phyloP scores from a whole-genome alignment of 1,284 basidiomycete genomes.

The Puccinia hordei region DNA sequence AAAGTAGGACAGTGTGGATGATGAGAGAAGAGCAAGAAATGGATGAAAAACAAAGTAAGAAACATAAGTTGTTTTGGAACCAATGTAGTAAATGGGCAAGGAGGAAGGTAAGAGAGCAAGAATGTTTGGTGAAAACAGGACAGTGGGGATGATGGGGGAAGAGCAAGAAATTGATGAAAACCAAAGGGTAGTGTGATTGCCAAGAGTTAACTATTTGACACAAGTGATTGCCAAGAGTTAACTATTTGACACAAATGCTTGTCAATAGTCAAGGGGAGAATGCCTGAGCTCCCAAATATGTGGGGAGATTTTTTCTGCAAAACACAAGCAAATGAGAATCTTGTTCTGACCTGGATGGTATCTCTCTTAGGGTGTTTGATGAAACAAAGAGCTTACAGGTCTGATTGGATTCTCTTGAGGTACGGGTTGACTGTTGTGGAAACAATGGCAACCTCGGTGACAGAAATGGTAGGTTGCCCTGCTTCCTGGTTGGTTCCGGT shows the following conservation, averaged over 20 bases:
- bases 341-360: not conserved
- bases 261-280: slow-evolving; percentile 1
- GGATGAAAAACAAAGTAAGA: too few species aligned
- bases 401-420: not conserved
- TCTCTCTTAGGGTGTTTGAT: not conserved
- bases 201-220: not conserved
- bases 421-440: not conserved
- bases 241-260: not conserved
- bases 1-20: too few species aligned
- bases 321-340: slow-evolving; percentile 8
- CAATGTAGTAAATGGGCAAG: slow-evolving; percentile 8
- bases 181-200: slow-evolving; percentile 14
- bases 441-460: too few species aligned
- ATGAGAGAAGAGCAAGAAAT: too few species aligned
- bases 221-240: too few species aligned
- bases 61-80: slow-evolving; percentile 4
- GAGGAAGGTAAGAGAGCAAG: slow-evolving; percentile 1
- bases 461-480: too few species aligned
- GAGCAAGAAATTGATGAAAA: slow-evolving; percentile 17
- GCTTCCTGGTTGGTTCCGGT: too few species aligned
- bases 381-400: slow-evolving; percentile 14
- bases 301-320: slow-evolving; percentile 10
- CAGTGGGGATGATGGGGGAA: slow-evolving; percentile 1
- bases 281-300: not conserved
- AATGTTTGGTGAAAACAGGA: slow-evolving; percentile 10